phyloP scores from a whole-genome alignment of 345 rosid species.

The Brassica cretica region DNA sequence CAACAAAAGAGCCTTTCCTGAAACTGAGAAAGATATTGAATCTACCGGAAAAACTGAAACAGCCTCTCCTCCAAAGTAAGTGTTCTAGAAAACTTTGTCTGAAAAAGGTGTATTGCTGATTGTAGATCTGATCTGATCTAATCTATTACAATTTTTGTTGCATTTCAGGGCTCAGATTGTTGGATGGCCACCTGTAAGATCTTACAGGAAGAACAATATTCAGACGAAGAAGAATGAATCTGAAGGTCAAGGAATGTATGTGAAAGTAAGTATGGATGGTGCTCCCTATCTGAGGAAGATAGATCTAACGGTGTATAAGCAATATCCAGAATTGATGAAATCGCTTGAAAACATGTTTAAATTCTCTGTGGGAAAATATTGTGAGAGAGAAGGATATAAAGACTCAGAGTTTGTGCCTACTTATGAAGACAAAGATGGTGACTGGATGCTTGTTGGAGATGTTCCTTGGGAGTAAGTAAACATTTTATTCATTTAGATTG shows the following conservation, averaged over 20 bases:
- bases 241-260: slow-evolving; percentile 48
- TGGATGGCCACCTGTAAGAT: slow-evolving; percentile 82
- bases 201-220: slow-evolving; percentile 55
- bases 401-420: slow-evolving; percentile 80
- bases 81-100: not conserved
- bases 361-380: slow-evolving; percentile 60
- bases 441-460: slow-evolving; percentile 91
- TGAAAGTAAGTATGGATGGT: slow-evolving; percentile 94
- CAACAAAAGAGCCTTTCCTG: slow-evolving; percentile 58
- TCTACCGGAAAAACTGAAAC: slow-evolving; percentile 38
- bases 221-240: slow-evolving; percentile 58
- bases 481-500: not conserved
- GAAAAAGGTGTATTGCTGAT: not conserved
- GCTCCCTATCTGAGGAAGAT: slow-evolving; percentile 87
- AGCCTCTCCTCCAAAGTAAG: slow-evolving; percentile 71
- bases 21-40: slow-evolving; percentile 34
- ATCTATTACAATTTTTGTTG: not conserved
- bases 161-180: slow-evolving; percentile 60
- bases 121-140: slow-evolving; percentile 9
- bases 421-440: slow-evolving; percentile 89
- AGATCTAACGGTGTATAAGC: slow-evolving; percentile 59
- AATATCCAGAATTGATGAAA: slow-evolving; percentile 58
- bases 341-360: slow-evolving; percentile 81
- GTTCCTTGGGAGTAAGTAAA: slow-evolving; percentile 70
- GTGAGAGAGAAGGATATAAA: slow-evolving; percentile 78